Conservation (phyloP, 2,329 filamentous ascomycete species). For the Arachnopeziza araneosa region DNA sequence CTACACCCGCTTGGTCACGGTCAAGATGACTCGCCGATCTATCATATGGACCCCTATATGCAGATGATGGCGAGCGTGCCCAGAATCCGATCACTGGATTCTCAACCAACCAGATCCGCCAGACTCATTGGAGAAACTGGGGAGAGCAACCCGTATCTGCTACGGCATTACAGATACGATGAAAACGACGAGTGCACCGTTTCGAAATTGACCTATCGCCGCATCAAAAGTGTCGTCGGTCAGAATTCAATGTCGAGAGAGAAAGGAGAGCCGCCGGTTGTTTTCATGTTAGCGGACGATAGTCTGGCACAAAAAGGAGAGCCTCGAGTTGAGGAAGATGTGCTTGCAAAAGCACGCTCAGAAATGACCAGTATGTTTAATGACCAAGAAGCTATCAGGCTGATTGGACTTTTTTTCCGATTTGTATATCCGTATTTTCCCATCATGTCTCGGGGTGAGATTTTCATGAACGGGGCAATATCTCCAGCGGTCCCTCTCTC, state of each 20-base stretch:
- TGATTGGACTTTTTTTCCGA: conserved; percentile 37
- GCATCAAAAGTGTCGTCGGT: conserved; percentile 20
- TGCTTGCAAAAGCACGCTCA: conserved; percentile 21
- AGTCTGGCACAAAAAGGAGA: conserved; percentile 28
- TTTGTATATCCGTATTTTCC: conserved; percentile 42
- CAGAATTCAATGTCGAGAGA: conserved; percentile 18
- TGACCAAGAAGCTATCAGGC: conserved; percentile 31
- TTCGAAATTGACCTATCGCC: conserved; percentile 29
- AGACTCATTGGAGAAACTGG: conserved; percentile 30
- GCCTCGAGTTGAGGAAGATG: conserved; percentile 26
- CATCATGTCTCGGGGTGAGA: conserved; percentile 34
- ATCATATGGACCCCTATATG: conserved; percentile 24
- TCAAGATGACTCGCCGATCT: conserved; percentile 25
- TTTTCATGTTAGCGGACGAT: conserved; percentile 30
- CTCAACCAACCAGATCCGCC: conserved; percentile 22
- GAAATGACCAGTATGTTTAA: conserved; percentile 28
- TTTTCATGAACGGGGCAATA: conserved; percentile 23
- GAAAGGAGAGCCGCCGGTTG: conserved; percentile 27
- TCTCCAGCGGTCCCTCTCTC: conserved; percentile 31
- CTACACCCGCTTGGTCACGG: conserved; percentile 17
- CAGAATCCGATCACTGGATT: conserved; percentile 25
- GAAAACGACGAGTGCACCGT: conserved; percentile 30
- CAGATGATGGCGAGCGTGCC: conserved; percentile 21
- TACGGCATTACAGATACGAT: conserved; percentile 27
- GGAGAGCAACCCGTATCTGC: conserved; percentile 29